Percentiles rank a stretch among this genome's conserved stretches.
Conservation (phyloP, 495 filamentous ascomycete genomes). For the Talaromyces trachyspermus region DNA sequence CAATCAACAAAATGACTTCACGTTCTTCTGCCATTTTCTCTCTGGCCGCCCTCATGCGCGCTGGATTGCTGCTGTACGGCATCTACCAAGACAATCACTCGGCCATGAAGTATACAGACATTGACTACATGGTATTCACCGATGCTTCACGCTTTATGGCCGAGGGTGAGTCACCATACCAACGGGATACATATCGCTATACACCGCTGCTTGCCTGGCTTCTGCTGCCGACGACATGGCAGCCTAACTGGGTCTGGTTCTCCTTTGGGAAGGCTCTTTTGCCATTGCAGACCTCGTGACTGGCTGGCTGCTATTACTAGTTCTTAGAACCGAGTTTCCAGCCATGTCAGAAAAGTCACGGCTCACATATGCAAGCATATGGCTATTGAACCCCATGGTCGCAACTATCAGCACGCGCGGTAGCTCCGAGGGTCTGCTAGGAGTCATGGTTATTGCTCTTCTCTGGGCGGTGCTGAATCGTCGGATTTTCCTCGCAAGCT, state of each 20-base stretch:
- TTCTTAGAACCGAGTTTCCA: constrained; percentile 37
- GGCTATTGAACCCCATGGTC: constrained; percentile 97
- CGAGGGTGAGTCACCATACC: constrained; percentile 64
- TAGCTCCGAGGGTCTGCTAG: constrained; percentile 84
- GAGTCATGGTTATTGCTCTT: constrained; percentile 71
- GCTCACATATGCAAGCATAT: constrained; percentile 71
- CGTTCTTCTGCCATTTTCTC: constrained; percentile 54
- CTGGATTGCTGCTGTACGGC: constrained; percentile 73
- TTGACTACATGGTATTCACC: constrained; percentile 99
- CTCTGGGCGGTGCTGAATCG: constrained; percentile 68
- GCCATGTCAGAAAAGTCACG: constrained; percentile 46
- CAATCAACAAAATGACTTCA: constrained; percentile 14
- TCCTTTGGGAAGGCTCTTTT: constrained; percentile 81
- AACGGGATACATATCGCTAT: constrained; percentile 91
- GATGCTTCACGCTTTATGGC: constrained; percentile 77
- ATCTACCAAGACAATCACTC: constrained; percentile 86
- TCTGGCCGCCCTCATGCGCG: constrained; percentile 59
- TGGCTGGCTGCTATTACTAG: constrained; percentile 73
- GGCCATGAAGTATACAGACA: constrained; percentile 93
- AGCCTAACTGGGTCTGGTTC: constrained; percentile 50
- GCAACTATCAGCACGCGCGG: constrained; percentile 91
- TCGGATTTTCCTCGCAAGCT: constrained; percentile 56
- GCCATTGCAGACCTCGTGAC: constrained; percentile 75
- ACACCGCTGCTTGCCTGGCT: constrained; percentile 90
- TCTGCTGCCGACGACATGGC: constrained; percentile 69